Conservation (phyloP, 106 monocot species). For the Dendrobium huoshanense region DNA sequence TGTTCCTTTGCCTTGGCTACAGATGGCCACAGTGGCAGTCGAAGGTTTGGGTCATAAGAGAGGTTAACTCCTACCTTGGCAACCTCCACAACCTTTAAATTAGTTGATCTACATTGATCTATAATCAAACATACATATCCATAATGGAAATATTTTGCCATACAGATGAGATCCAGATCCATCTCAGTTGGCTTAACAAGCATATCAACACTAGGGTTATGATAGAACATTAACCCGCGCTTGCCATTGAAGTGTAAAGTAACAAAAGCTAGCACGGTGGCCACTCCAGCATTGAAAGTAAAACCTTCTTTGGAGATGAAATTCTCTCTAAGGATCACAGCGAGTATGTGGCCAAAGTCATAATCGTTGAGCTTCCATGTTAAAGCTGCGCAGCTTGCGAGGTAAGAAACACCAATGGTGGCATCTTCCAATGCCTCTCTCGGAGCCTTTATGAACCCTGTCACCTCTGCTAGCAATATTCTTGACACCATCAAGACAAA, state of each 20-base stretch:
- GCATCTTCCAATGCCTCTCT: constrained; percentile 13
- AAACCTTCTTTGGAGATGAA: no score
- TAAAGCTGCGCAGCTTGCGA: no score
- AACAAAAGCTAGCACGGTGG: no score
- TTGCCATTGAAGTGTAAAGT: no score
- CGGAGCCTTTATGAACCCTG: constrained; percentile 19
- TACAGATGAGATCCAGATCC: no score
- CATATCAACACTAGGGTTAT: no score
- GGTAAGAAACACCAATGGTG: background rate
- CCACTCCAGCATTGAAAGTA: no score
- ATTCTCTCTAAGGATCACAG: no score
- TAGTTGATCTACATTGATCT: constrained; percentile 46
- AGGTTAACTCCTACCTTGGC: constrained; percentile 37
- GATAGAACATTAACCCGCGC: no score
- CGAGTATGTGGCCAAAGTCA: no score
- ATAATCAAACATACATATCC: constrained; percentile 56
- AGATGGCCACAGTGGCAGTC: constrained; percentile 45
- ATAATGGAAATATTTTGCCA: background rate
- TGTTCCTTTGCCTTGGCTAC: constrained; percentile 35
- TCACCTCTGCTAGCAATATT: constrained; percentile 14
- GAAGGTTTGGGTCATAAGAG: constrained; percentile 51
- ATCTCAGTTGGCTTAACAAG: no score
- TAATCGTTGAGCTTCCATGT: no score
- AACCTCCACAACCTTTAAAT: constrained; percentile 28
- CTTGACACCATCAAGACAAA: constrained; percentile 13